Conservation (phyloP, 2,329 filamentous ascomycete species). For the Botrytis paeoniae region DNA sequence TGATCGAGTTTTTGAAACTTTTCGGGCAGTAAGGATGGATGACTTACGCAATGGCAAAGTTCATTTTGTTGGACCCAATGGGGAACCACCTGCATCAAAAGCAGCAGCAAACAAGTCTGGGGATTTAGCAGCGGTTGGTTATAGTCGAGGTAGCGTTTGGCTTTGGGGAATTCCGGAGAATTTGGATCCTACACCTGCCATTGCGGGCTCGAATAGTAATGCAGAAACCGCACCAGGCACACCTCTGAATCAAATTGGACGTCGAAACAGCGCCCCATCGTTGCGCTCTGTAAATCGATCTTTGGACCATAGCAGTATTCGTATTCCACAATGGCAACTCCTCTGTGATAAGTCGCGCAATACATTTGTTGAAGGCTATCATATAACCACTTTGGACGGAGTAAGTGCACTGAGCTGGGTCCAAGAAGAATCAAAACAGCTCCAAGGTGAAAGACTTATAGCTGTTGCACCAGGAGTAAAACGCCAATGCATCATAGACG, state of each 20-base stretch:
- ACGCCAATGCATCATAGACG: constrained; percentile 51
- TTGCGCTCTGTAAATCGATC: constrained; percentile 29
- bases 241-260: constrained; percentile 28
- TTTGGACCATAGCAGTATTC: constrained; percentile 27
- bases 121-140: constrained; percentile 71
- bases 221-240: constrained; percentile 33
- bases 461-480: constrained; percentile 69
- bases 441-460: constrained; percentile 58
- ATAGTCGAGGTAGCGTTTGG: constrained; percentile 67
- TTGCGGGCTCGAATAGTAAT: constrained; percentile 36
- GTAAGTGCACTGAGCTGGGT: constrained; percentile 73
- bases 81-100: constrained; percentile 60
- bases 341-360: constrained; percentile 66
- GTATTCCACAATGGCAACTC: constrained; percentile 65
- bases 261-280: constrained; percentile 36
- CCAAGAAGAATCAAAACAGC: constrained; percentile 49
- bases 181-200: constrained; percentile 56
- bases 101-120: constrained; percentile 67
- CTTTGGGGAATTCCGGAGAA: constrained; percentile 75
- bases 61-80: constrained; percentile 71
- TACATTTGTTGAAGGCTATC: constrained; percentile 65
- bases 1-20: constrained; percentile 72
- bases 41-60: constrained; percentile 73
- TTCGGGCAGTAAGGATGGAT: constrained; percentile 72
- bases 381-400: constrained; percentile 62